phyloP scores from a whole-genome alignment of 2,329 filamentous ascomycete genomes.

The Cordyceps javanica region DNA sequence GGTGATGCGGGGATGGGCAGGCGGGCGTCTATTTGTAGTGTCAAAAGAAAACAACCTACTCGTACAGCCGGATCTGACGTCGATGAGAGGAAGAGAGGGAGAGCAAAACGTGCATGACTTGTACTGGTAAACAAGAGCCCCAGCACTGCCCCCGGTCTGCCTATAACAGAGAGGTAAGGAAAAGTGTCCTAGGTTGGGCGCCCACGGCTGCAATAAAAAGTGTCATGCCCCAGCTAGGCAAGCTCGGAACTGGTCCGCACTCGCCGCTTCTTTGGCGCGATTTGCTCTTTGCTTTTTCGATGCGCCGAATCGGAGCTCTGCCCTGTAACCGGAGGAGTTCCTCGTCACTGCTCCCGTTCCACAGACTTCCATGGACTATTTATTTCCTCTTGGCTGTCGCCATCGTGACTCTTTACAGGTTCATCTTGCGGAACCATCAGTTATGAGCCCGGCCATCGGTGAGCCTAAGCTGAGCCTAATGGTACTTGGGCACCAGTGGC shows the following conservation, averaged over 20 bases:
- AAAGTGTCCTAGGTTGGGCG: background rate
- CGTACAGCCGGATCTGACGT: background rate
- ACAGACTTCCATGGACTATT: too few relatives aligned
- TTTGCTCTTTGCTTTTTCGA: background rate
- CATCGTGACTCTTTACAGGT: slow-evolving; percentile 7
- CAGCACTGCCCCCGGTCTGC: slow-evolving; percentile 6
- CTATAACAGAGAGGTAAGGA: background rate
- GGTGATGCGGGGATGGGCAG: background rate
- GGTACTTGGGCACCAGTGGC: slow-evolving; percentile 9
- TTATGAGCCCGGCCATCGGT: background rate
- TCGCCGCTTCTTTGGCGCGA: background rate
- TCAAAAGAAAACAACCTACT: background rate
- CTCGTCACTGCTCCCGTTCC: background rate
- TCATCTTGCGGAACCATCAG: background rate
- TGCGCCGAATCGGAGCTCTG: slow-evolving; percentile 6
- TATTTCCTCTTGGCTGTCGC: background rate
- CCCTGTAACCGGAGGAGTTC: background rate
- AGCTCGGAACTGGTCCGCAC: slow-evolving; percentile 5
- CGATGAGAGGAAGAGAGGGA: background rate
- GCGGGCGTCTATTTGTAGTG: background rate
- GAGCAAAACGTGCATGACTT: background rate
- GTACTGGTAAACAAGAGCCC: background rate
- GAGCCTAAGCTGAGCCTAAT: slow-evolving; percentile 4
- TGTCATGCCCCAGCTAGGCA: background rate
- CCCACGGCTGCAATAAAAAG: background rate